These are phyloP conservation scores for Echria macrotheca DNA, from an alignment of 495 filamentous ascomycete species.

Conservation along the genomic window DNA sequence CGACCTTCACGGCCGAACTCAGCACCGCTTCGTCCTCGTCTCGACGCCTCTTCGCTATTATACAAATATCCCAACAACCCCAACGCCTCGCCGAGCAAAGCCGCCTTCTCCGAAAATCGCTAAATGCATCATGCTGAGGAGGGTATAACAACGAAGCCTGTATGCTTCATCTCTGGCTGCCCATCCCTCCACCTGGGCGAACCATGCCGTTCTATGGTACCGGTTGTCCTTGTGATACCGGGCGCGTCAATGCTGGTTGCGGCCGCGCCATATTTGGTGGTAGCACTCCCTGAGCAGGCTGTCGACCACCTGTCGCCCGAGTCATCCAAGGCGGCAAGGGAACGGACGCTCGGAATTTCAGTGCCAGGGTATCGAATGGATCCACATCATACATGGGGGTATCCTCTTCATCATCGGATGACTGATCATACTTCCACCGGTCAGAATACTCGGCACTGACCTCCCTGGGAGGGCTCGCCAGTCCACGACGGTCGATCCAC, in stretches of 20 bases:
- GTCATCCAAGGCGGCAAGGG: conserved; percentile 41
- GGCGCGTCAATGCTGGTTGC: not conserved
- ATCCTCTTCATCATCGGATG: conserved; percentile 64
- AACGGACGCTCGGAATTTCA: conserved; percentile 69
- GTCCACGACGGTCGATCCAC: conserved; percentile 70
- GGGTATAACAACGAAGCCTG: conserved; percentile 19
- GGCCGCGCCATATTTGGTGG: not conserved
- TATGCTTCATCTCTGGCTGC: not conserved
- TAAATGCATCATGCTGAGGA: conserved; percentile 29
- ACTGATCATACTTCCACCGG: conserved; percentile 76
- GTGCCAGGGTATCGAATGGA: conserved; percentile 60
- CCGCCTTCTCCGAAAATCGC: conserved; percentile 21
- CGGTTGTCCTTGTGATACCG: conserved; percentile 1
- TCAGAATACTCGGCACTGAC: conserved; percentile 54
- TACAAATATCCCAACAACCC: conserved; percentile 23
- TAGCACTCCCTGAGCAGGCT: conserved; percentile 1
- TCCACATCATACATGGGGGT: conserved; percentile 58
- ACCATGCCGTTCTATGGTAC: not conserved
- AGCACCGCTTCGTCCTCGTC: conserved; percentile 5
- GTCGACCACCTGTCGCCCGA: too few relatives aligned
- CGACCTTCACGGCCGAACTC: conserved; percentile 3
- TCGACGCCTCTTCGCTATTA: conserved; percentile 15
- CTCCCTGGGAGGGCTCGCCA: conserved; percentile 49
- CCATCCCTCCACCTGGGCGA: not conserved
- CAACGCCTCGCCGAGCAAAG: conserved; percentile 26